These are phyloP conservation scores for Bisporella sp. DNA, from an alignment of 2,329 filamentous ascomycete genomes.

Conservation along the genomic window DNA sequence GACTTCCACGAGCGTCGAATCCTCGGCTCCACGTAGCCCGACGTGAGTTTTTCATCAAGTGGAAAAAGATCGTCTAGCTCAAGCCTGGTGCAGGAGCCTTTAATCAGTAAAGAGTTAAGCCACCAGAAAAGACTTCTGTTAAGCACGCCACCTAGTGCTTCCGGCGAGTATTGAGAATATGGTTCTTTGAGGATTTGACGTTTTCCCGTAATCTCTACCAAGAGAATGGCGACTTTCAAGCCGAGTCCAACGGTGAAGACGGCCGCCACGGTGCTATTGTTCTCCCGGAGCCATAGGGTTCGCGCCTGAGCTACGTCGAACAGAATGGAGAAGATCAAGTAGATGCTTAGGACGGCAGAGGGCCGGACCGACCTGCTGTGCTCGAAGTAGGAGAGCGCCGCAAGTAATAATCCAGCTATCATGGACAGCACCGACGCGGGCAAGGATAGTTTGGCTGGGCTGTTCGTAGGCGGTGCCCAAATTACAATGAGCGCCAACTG, in stretches of 20 bases:
- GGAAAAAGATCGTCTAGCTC: constrained; percentile 24
- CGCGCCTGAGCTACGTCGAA: constrained; percentile 4
- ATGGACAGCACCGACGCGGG: constrained; percentile 2
- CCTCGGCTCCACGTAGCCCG: constrained; percentile 3
- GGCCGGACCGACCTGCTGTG: constrained; percentile 3
- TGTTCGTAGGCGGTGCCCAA: neutral
- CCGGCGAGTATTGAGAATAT: constrained; percentile 15
- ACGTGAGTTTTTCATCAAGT: constrained; percentile 11
- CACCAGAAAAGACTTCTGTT: constrained; percentile 30
- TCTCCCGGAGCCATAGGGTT: constrained; percentile 16
- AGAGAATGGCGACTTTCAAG: constrained; percentile 14
- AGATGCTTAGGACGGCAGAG: constrained; percentile 4
- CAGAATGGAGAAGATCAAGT: constrained; percentile 5
- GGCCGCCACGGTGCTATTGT: constrained; percentile 7
- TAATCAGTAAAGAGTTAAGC: constrained; percentile 28
- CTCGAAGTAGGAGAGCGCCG: constrained; percentile 5
- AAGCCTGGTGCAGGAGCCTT: constrained; percentile 26
- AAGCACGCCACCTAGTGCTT: constrained; percentile 28
- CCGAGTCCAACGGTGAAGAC: constrained; percentile 10
- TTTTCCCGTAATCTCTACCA: constrained; percentile 18
- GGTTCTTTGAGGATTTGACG: constrained; percentile 7
- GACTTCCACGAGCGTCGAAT: constrained; percentile 10
- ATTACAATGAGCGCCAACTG: neutral
- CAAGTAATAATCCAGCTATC: too few relatives aligned
- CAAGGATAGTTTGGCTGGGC: constrained; percentile 10